Conservation (phyloP, 345 rosid genomes). For the Linum tenue region DNA sequence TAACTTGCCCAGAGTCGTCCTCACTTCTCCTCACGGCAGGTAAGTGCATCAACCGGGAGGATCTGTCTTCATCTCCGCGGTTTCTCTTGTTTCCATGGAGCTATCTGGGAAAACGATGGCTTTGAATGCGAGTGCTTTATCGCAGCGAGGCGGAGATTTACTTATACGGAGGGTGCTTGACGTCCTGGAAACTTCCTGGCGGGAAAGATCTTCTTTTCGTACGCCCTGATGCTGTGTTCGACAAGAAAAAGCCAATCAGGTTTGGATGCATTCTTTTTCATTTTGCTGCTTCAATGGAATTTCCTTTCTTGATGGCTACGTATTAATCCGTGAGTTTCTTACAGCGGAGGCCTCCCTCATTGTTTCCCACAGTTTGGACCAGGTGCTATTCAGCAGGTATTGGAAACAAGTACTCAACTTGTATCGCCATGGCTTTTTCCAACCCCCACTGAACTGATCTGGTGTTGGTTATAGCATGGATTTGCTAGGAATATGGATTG, state of each 20-base stretch:
- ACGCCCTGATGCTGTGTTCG: conserved; percentile 89
- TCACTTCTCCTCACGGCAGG: conserved; percentile 68
- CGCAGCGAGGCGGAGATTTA: conserved; percentile 85
- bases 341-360: conserved; percentile 93
- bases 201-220: conserved; percentile 84
- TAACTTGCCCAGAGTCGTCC: conserved; percentile 70
- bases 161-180: conserved; percentile 75
- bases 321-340: background rate
- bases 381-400: conserved; percentile 79
- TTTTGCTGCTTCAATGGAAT: too few species aligned
- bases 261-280: conserved; percentile 5
- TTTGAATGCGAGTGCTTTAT: background rate
- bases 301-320: too few species aligned
- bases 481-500: conserved; percentile 96
- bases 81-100: background rate
- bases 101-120: too few species aligned
- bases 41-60: conserved; percentile 4
- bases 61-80: background rate
- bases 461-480: conserved; percentile 57
- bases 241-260: conserved; percentile 88
- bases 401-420: background rate
- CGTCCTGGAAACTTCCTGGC: conserved; percentile 70
- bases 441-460: conserved; percentile 9
- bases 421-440: background rate
- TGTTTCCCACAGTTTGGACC: conserved; percentile 99